These are phyloP conservation scores for Leccinellum luteum DNA, from an alignment of 768 basidiomycete species.

Conservation along the genomic window DNA sequence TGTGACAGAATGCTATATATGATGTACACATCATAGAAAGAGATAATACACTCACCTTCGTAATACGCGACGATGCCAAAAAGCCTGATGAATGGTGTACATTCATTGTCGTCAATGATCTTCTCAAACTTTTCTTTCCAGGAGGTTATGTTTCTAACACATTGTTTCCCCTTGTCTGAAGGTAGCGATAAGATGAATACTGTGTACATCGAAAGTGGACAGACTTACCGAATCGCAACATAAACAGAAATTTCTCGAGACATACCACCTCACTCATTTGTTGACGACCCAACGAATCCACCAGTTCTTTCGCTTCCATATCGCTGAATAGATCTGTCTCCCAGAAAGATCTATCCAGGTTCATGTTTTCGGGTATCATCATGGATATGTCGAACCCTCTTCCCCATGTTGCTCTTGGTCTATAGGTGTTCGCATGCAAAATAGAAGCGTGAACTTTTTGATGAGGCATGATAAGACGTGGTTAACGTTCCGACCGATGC, in stretches of 20 bases:
- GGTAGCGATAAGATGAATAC: neutral
- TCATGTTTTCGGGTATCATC: neutral
- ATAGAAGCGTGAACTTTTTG: neutral
- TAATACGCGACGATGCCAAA: neutral
- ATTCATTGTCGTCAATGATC: neutral
- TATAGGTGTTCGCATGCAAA: neutral
- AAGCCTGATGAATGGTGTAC: neutral
- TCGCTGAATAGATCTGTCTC: conserved; percentile 9
- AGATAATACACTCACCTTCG: neutral
- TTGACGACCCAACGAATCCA: neutral
- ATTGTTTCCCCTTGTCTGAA: conserved; percentile 19
- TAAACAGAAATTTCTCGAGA: neutral
- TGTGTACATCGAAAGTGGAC: neutral
- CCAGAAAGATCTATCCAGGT: conserved; percentile 1
- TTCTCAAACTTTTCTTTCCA: neutral
- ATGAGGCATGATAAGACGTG: neutral
- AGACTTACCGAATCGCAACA: neutral
- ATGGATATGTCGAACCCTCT: neutral
- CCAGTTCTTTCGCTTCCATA: conserved; percentile 1
- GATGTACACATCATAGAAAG: no score
- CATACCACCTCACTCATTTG: neutral
- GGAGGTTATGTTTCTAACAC: neutral
- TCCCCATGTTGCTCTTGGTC: neutral
- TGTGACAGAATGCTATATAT: neutral
- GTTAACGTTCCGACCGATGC: neutral